Percentiles rank a stretch among this genome's conserved stretches.
Evolutionary conservation across 164 flowering plant genomes (phyloP).

Genomic region (Saururus chinensis): DNA sequence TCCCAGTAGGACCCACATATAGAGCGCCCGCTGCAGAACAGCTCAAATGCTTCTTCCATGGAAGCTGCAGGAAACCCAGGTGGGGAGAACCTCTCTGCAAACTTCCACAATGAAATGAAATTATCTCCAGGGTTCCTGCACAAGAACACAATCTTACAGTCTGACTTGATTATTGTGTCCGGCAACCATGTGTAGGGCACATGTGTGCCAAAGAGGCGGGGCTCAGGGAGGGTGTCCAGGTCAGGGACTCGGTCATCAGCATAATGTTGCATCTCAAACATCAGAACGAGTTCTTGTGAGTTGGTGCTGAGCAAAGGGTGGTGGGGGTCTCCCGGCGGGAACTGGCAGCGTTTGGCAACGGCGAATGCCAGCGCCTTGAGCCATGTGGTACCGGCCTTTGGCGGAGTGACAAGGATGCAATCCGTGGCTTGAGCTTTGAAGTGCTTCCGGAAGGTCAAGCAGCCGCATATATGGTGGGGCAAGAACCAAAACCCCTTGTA

Average conservation of each 20-base stretch:
- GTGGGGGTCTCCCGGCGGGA: not conserved
- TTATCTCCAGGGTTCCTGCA: constrained; percentile 7
- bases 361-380: constrained; percentile 2
- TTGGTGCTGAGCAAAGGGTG: not conserved
- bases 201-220: constrained; percentile 5
- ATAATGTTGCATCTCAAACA: not conserved
- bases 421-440: constrained; percentile 26
- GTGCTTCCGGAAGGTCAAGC: constrained; percentile 20
- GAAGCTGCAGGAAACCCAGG: not conserved
- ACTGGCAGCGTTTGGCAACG: not conserved
- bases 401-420: not conserved
- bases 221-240: not conserved
- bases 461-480: constrained; percentile 15
- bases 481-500: constrained; percentile 36
- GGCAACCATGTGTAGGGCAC: not conserved
- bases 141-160: constrained; percentile 1
- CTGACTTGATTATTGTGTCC: not conserved
- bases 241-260: not conserved
- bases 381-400: constrained; percentile 2
- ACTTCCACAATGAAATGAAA: constrained; percentile 6
- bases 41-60: constrained; percentile 5
- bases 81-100: not conserved
- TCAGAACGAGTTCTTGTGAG: not conserved
- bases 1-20: constrained; percentile 1
- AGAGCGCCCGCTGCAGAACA: not conserved